Conservation (phyloP, 805 yeast genomes). For the Hanseniaspora singularis region DNA sequence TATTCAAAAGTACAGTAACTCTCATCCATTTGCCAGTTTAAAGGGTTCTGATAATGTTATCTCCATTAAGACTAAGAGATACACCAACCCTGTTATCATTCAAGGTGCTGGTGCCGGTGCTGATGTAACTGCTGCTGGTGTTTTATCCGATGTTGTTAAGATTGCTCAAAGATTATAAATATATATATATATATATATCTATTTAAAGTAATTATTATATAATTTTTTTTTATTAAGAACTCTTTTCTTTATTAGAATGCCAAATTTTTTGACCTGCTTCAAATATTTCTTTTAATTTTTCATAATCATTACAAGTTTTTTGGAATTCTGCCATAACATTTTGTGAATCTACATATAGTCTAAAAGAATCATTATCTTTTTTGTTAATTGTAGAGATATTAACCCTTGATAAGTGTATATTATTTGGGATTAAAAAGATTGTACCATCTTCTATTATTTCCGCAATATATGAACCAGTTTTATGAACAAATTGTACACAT, state of each 20-base stretch:
- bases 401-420: constrained; percentile 64
- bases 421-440: constrained; percentile 75
- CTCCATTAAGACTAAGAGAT: constrained; percentile 82
- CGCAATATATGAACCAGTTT: constrained; percentile 78
- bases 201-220: not conserved
- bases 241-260: not conserved
- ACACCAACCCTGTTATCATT: constrained; percentile 80
- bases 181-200: not conserved
- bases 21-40: constrained; percentile 92
- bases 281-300: constrained; percentile 40
- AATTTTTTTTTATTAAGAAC: not conserved
- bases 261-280: constrained; percentile 40
- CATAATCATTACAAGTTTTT: constrained; percentile 44
- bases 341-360: constrained; percentile 48
- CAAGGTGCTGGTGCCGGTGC: constrained; percentile 98
- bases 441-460: constrained; percentile 72
- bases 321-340: constrained; percentile 60
- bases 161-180: constrained; percentile 64
- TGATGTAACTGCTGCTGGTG: constrained; percentile 75
- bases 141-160: constrained; percentile 83
- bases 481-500: constrained; percentile 81
- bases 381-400: constrained; percentile 35
- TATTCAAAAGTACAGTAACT: constrained; percentile 69
- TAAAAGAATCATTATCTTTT: constrained; percentile 27
- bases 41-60: constrained; percentile 95